Base-by-base conservation (phyloP, 139 green algal genomes). In the Nannochloris sp. region DNA sequence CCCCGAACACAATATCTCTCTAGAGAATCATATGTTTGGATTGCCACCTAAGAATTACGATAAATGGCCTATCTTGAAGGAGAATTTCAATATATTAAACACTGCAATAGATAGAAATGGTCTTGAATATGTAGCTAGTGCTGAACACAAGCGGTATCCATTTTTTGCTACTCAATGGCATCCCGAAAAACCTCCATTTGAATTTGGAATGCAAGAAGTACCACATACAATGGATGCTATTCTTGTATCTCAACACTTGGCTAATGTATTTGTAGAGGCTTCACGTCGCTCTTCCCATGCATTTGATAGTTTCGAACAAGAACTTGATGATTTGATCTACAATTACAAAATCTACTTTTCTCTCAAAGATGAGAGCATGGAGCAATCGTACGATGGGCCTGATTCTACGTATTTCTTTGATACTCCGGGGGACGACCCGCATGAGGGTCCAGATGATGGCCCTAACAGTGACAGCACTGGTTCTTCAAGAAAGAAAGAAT, bases 151-250 rank as follows among this genome's bases (percentile, higher is more conserved):
- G 68, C 79, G 75, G 48, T 92, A 90, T 61, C 87, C 87, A 30
- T 94, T 94, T 78, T 85, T 81, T 29, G 87, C 76, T 64, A 82
- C 78, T 4, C 85, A 93, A 71, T 93, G 86, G 86, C 86, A 93
- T 78, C 86, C 86, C 3, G 87, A 93, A 80, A 93, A 92, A 78
- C 85, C 87, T 19, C 85, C 85, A 13, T 90, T 70, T 54, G 87
- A 93, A 72, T 93, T 93, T 78, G 79, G 77, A 63, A 86, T 88
- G 73, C 34, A 72, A 5, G 78, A 86, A 54, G 76, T 89, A 33
- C 87, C 87, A 0, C 85, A 93, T 80, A 73, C 66, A 10, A 62
- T 84, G n/a, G 80, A 92, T 38, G 83, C 83, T 8, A 80, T 93
- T 47, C 70, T 46, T 19, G 80, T 85, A 32, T 68, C 44, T 1